phyloP scores from a whole-genome alignment of 129 eudicot species.

The Artemisia argyi region DNA sequence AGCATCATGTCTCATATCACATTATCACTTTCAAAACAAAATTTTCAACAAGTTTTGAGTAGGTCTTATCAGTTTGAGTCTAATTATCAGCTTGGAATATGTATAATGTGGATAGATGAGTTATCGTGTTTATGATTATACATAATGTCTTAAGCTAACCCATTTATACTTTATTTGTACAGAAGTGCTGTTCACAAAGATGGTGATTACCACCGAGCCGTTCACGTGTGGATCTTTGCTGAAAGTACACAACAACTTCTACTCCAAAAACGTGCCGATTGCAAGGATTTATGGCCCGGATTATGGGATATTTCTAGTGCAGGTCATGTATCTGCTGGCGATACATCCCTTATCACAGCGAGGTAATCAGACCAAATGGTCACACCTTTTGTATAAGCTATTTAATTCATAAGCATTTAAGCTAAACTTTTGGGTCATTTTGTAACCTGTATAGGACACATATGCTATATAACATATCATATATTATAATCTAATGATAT shows the following conservation, averaged over 20 bases:
- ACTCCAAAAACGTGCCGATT: constrained; percentile 73
- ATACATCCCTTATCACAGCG: constrained; percentile 78
- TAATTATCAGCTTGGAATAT: no score
- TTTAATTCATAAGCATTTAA: no score
- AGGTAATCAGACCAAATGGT: constrained; percentile 41
- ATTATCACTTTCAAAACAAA: no score
- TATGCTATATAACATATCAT: no score
- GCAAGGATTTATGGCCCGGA: constrained; percentile 95
- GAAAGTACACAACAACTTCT: constrained; percentile 87
- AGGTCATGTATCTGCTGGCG: constrained; percentile 96
- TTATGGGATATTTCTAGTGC: constrained; percentile 97
- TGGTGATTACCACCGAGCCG: constrained; percentile 93
- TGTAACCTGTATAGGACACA: no score
- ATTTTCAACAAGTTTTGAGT: background rate
- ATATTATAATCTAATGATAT: no score
- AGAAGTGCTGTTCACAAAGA: constrained; percentile 86
- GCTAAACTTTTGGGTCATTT: no score
- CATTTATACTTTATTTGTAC: background rate
- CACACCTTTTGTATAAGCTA: background rate
- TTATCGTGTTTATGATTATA: no score
- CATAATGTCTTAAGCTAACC: no score
- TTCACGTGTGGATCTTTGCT: constrained; percentile 89
- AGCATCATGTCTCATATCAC: no score
- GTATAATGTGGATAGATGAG: no score
- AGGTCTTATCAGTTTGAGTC: background rate